Evolutionary conservation across 2,329 filamentous ascomycete species (phyloP), one percentile per base, ranked within the genome.

Genomic region (Cladophialophora carrionii): DNA sequence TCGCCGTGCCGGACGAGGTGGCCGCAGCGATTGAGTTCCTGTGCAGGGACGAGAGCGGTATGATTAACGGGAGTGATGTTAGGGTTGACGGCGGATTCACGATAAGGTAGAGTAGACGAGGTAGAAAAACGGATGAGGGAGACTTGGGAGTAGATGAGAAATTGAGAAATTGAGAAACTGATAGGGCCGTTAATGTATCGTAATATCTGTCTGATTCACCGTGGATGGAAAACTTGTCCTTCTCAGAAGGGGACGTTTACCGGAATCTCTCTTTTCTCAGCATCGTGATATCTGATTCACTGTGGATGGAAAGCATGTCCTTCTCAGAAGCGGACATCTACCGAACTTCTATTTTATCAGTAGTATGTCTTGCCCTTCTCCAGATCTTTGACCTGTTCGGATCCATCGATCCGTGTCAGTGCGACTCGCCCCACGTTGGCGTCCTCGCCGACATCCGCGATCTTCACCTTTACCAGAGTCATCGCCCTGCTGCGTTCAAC

Each of bases 51-150:
- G 78, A 74, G 6, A 78, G 76, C 49, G 77, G 74, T 0, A 79
- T 78, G 77, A 75, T 78, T 22, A 79, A 79, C 61, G 77, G 77
- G 5, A 76, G 76, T 10, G 77, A 79, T 71, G 69, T 79, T 57
- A 73, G 74, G 29, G 71, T 79, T 49, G 77, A 79, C 71, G 77
- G 77, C 4, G 77, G 77, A 0, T 78, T 77, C 67, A 78, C 77
- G 1, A 74, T 77, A 62, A 70, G 74, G 9, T 60, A 60, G 48
- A 14, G 22, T 10, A 49, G 26, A 6, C 26, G n/a, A n/a, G n/a
- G n/a, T n/a, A n/a, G n/a, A n/a, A n/a, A n/a, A 29, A 6, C 26
- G 26, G 26, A 29, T 29, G 26, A 29, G 3, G 6, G 26, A 29
- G 3, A 3, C 26, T 29, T n/a, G n/a, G n/a, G 26, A 29, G 26